These are phyloP conservation scores for Coemansia furcata DNA, from an alignment of 192 early-diverging fungal species.

Conservation along the genomic window DNA sequence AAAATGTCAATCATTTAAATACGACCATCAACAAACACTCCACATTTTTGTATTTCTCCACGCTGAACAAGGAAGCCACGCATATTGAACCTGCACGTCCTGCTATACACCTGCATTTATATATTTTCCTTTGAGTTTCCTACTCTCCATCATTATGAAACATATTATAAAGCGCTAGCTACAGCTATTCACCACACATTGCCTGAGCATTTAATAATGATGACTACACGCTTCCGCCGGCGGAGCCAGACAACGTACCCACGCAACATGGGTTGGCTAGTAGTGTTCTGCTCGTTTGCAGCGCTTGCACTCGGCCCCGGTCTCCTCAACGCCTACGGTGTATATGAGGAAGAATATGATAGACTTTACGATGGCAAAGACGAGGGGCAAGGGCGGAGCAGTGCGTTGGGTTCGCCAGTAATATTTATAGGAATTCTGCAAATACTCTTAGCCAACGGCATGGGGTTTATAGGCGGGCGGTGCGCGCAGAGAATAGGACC, in stretches of 20 bases:
- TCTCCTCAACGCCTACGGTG: slow-evolving; percentile 46
- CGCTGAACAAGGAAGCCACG: not conserved
- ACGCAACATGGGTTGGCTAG: slow-evolving; percentile 40
- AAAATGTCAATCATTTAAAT: not conserved
- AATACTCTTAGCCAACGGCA: slow-evolving; percentile 47
- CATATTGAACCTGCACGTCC: not conserved
- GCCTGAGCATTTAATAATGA: not conserved
- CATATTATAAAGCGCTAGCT: not conserved
- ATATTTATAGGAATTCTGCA: slow-evolving; percentile 47
- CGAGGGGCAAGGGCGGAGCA: slow-evolving; percentile 7
- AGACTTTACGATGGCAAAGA: slow-evolving; percentile 46
- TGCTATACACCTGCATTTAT: slow-evolving; percentile 2
- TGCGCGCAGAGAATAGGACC: slow-evolving; percentile 42
- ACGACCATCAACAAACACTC: not conserved
- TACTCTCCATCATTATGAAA: not conserved
- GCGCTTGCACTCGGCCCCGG: slow-evolving; percentile 44
- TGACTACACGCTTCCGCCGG: slow-evolving; percentile 28
- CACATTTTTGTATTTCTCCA: not conserved
- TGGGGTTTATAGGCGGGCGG: slow-evolving; percentile 37
- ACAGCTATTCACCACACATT: not conserved
- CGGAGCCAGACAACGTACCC: slow-evolving; percentile 34
- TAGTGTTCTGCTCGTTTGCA: slow-evolving; percentile 45
- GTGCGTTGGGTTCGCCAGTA: slow-evolving; percentile 39
- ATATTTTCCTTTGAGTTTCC: not conserved
- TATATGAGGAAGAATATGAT: slow-evolving; percentile 51